A percentile compares a stretch with the other conserved stretches of the same genome.
These are phyloP conservation scores for Acephala macrosclerotiorum DNA, from an alignment of 2,329 filamentous ascomycete genomes.

Conservation along the genomic window DNA sequence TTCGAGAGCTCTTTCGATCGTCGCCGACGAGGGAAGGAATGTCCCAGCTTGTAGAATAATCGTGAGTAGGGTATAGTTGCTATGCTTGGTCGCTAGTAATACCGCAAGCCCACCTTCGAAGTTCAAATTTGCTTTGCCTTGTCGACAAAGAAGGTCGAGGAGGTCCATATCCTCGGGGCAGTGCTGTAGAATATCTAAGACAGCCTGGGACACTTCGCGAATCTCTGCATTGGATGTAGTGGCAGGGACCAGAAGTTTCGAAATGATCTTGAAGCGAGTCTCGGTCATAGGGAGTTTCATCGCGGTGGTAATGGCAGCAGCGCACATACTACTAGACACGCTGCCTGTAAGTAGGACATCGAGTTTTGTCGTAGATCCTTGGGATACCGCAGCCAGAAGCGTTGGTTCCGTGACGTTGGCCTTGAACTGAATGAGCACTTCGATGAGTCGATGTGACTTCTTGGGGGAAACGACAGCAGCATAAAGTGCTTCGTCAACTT, in stretches of 20 bases:
- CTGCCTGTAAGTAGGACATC: slow-evolving; percentile 19
- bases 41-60: slow-evolving; percentile 22
- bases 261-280: slow-evolving; percentile 55
- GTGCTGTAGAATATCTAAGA: slow-evolving; percentile 52
- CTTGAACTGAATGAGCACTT: slow-evolving; percentile 26
- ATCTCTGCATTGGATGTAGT: slow-evolving; percentile 49
- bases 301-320: slow-evolving; percentile 53
- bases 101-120: slow-evolving; percentile 53
- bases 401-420: slow-evolving; percentile 22
- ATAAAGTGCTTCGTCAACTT: slow-evolving; percentile 26
- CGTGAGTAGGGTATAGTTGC: slow-evolving; percentile 17
- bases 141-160: slow-evolving; percentile 55
- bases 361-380: slow-evolving; percentile 22
- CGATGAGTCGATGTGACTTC: slow-evolving; percentile 23
- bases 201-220: slow-evolving; percentile 51
- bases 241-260: slow-evolving; percentile 54
- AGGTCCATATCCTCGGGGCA: slow-evolving; percentile 59
- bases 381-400: slow-evolving; percentile 21
- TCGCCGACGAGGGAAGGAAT: slow-evolving; percentile 12
- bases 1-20: slow-evolving; percentile 22
- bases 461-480: slow-evolving; percentile 10
- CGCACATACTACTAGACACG: slow-evolving; percentile 9
- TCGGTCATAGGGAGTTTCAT: slow-evolving; percentile 54
- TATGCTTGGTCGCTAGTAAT: slow-evolving; percentile 19
- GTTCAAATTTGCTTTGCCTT: slow-evolving; percentile 62